Base-by-base conservation (phyloP, 2,329 filamentous ascomycete species). In the Orbilia oligospora region DNA sequence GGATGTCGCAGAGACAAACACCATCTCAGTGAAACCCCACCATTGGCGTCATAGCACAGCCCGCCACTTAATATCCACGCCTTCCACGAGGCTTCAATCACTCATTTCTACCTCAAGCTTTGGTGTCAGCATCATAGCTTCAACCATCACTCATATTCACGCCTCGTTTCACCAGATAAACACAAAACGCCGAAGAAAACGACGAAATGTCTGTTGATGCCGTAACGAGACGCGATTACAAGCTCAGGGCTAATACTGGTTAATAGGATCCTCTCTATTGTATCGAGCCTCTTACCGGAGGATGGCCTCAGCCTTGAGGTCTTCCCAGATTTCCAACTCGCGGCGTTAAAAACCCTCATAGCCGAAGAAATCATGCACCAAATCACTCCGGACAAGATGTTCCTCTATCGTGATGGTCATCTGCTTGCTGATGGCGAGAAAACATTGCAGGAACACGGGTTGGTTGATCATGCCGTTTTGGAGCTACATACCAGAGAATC, bases 401-500 rank as follows among this genome's bases (percentile, higher is more conserved):
- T 78, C 83, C 91, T 98, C 83, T 97, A 96, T 85, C 92, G 95
- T 86, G 97, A 97, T 84, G 96, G 95, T 81, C 89, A 90, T 81
- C 89, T 94, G 49, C 90, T 99, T 70, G 88, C 87, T 81, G 91
- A 94, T 85, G 91, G 94, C 82, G 85, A 88, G 75, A 92, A 94
- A 84, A 97, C 94, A 2, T 89, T 99, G 83, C 90, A 94, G 81
- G 88, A 95, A 82, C 88, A 94, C 36, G 89, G 91, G 49, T 92
- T 99, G 82, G 89, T 87, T 61, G 93, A 98, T 85, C 93, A 93
- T 70, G 96, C 97, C 83, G 94, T 99, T 92, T 87, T 99, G 80
- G 93, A 92, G 33, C 89, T 98, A 81, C 92, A 97, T 83, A 91
- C 97, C 77, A 85, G 89, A 79, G 88, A 90, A 46, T 56, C 83